A percentile compares a stretch with the other conserved stretches of the same genome.
These are phyloP conservation scores for Aspergillus pseudoviridinutans DNA, from an alignment of 2,329 filamentous ascomycete species.

Conservation along the genomic window DNA sequence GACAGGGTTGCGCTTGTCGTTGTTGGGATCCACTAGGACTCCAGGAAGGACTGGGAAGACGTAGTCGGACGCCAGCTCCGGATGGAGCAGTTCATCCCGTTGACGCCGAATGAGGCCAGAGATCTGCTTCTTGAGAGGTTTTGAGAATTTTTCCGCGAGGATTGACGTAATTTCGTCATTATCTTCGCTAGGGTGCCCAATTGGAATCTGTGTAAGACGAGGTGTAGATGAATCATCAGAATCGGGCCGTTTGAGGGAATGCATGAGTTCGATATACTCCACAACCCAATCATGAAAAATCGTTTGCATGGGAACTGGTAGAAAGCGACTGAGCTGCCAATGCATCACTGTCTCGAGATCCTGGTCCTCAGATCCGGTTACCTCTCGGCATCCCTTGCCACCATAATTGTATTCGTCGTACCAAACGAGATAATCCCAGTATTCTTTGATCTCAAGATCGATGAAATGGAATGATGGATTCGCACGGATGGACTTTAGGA, in stretches of 20 bases:
- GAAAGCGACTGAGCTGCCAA: constrained; percentile 91
- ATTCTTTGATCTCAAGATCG: constrained; percentile 95
- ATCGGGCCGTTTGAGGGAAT: constrained; percentile 72
- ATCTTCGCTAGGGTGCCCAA: constrained; percentile 57
- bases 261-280: constrained; percentile 94
- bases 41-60: constrained; percentile 70
- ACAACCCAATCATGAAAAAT: constrained; percentile 90
- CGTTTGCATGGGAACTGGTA: constrained; percentile 74
- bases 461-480: constrained; percentile 97
- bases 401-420: constrained; percentile 99
- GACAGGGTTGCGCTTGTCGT: constrained; percentile 66
- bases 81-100: constrained; percentile 82
- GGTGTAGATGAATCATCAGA: constrained; percentile 56
- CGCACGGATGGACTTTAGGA: constrained; percentile 92
- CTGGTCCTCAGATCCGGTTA: constrained; percentile 72
- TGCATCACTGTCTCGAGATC: constrained; percentile 90
- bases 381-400: constrained; percentile 82
- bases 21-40: constrained; percentile 45
- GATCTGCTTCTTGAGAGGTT: constrained; percentile 86
- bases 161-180: constrained; percentile 60
- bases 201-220: constrained; percentile 58
- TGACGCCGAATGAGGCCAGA: constrained; percentile 76
- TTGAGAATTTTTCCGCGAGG: constrained; percentile 78
- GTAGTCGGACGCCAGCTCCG: constrained; percentile 83
- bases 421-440: constrained; percentile 99